phyloP scores from a whole-genome alignment of 2,329 filamentous ascomycete species.

The Emericellopsis cladophorae region DNA sequence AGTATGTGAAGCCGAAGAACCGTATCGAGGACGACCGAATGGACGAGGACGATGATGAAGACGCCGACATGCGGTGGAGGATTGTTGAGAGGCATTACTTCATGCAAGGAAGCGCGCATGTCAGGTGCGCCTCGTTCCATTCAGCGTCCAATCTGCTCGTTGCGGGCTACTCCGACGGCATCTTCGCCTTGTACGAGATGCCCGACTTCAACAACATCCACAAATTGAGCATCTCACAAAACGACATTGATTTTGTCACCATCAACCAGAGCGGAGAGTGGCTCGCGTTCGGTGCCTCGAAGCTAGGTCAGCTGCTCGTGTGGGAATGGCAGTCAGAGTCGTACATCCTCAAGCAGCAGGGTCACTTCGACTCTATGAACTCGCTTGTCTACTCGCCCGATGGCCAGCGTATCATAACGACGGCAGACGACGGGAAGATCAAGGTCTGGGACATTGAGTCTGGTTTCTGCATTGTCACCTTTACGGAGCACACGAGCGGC shows the following conservation, averaged over 20 bases:
- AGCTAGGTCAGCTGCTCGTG: slow-evolving; percentile 87
- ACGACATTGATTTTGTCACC: slow-evolving; percentile 87
- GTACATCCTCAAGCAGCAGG: slow-evolving; percentile 96
- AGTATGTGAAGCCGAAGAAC: slow-evolving; percentile 55
- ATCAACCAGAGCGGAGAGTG: slow-evolving; percentile 94
- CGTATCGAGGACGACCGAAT: slow-evolving; percentile 43
- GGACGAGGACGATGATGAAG: slow-evolving; percentile 43
- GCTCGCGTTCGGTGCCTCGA: slow-evolving; percentile 93
- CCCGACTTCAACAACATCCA: slow-evolving; percentile 95
- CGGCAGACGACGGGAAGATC: slow-evolving; percentile 93
- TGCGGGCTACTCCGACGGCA: slow-evolving; percentile 85
- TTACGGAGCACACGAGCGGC: slow-evolving; percentile 90
- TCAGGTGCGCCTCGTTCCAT: slow-evolving; percentile 87
- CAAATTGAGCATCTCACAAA: slow-evolving; percentile 85
- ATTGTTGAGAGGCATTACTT: slow-evolving; percentile 90
- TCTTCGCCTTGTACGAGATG: slow-evolving; percentile 91
- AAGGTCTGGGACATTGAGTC: slow-evolving; percentile 97
- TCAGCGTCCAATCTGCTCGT: slow-evolving; percentile 82
- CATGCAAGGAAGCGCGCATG: slow-evolving; percentile 75
- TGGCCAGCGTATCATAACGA: slow-evolving; percentile 83
- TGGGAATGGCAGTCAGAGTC: slow-evolving; percentile 99
- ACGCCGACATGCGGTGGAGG: slow-evolving; percentile 67
- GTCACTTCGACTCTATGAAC: slow-evolving; percentile 94
- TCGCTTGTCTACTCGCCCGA: slow-evolving; percentile 86
- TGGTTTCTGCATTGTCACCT: slow-evolving; percentile 95